Evolutionary conservation across 2,329 filamentous ascomycete genomes (phyloP).

Genomic region (Penicillium sp.): DNA sequence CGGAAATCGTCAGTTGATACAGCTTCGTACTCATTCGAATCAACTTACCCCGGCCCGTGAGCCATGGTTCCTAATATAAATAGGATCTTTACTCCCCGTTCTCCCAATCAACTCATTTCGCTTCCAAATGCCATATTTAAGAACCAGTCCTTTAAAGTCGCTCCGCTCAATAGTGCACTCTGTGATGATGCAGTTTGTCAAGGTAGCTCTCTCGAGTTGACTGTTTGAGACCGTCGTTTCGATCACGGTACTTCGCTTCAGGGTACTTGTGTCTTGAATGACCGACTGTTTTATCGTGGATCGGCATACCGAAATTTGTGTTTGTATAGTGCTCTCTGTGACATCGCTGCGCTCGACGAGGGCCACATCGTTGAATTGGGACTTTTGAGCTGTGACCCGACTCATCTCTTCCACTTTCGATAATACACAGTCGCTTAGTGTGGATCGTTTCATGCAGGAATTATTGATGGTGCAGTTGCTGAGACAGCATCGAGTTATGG

Average conservation of each 20-base stretch:
- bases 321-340: slow-evolving; percentile 14
- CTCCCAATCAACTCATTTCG: slow-evolving; percentile 24
- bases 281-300: slow-evolving; percentile 14
- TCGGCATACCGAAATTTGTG: slow-evolving; percentile 9
- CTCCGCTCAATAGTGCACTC: slow-evolving; percentile 21
- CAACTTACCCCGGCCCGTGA: background rate
- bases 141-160: slow-evolving; percentile 23
- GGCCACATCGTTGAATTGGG: slow-evolving; percentile 12
- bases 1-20: background rate
- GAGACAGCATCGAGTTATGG: slow-evolving; percentile 18
- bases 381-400: slow-evolving; percentile 10
- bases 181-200: slow-evolving; percentile 23
- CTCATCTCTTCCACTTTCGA: slow-evolving; percentile 11
- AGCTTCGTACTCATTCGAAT: background rate
- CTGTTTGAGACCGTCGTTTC: slow-evolving; percentile 8
- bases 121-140: slow-evolving; percentile 28
- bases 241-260: slow-evolving; percentile 17
- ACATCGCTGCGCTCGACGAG: slow-evolving; percentile 16
- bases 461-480: slow-evolving; percentile 16
- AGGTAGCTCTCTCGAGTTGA: slow-evolving; percentile 6
- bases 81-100: slow-evolving; percentile 14
- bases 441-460: slow-evolving; percentile 13
- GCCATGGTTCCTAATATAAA: slow-evolving; percentile 8
- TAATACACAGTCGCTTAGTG: slow-evolving; percentile 15
- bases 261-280: slow-evolving; percentile 6